A percentile compares a stretch with the other conserved stretches of the same genome.
phyloP scores from a whole-genome alignment of 805 yeast genomes.

The Zygotorulaspora sp. region DNA sequence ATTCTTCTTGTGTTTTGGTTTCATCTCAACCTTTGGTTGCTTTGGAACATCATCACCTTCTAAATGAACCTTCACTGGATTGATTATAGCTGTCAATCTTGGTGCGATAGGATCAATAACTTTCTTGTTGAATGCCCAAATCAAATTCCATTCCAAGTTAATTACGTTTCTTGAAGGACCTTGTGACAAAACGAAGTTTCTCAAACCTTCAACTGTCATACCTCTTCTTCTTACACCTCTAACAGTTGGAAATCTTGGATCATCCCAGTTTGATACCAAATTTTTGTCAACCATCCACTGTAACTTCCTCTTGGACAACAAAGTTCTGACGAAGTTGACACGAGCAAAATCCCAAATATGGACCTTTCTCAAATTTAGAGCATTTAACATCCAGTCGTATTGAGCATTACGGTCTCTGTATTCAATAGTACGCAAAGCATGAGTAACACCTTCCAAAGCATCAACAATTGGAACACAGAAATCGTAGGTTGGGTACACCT shows the following conservation, averaged over 20 bases:
- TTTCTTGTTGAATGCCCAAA: constrained; percentile 98
- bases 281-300: constrained; percentile 98
- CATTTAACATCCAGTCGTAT: constrained; percentile 90
- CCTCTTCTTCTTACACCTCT: constrained; percentile 99
- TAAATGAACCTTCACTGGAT: constrained; percentile 67
- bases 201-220: constrained; percentile 97
- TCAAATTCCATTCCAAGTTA: constrained; percentile 94
- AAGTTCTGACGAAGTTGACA: constrained; percentile 92
- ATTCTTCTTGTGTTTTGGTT: constrained; percentile 93
- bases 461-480: constrained; percentile 98
- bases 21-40: constrained; percentile 57
- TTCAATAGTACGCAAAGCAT: constrained; percentile 95
- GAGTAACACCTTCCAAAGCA: constrained; percentile 94
- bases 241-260: constrained; percentile 98
- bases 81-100: constrained; percentile 80
- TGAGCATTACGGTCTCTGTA: constrained; percentile 98
- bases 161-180: constrained; percentile 98
- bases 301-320: constrained; percentile 92
- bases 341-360: constrained; percentile 98
- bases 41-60: constrained; percentile 59
- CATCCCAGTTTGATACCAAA: constrained; percentile 92
- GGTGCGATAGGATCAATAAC: constrained; percentile 96
- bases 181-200: constrained; percentile 88
- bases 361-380: constrained; percentile 80
- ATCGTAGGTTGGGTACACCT: constrained; percentile 96